Percentiles rank a stretch among this genome's conserved stretches.
Evolutionary conservation across 2,329 filamentous ascomycete genomes (phyloP).

Genomic region (Xylaria sp.): DNA sequence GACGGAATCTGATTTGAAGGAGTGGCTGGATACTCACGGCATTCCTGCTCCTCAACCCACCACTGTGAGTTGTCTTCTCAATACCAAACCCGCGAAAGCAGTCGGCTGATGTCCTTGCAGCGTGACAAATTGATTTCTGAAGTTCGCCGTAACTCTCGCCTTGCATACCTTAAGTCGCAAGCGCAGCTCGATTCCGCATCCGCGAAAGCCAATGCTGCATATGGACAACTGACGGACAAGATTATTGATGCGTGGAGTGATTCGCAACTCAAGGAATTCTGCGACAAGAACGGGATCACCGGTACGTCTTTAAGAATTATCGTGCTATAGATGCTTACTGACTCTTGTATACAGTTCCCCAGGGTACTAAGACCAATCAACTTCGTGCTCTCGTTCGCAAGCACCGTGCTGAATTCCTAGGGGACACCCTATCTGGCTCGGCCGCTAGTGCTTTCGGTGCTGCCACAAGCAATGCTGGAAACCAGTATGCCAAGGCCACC

Average conservation of each 20-base stretch:
- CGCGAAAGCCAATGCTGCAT: slow-evolving; percentile 74
- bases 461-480: slow-evolving; percentile 79
- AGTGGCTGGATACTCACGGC: slow-evolving; percentile 90
- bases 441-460: slow-evolving; percentile 73
- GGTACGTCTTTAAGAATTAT: slow-evolving; percentile 47
- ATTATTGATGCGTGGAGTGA: slow-evolving; percentile 93
- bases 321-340: slow-evolving; percentile 16
- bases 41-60: slow-evolving; percentile 86
- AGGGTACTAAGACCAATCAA: slow-evolving; percentile 91
- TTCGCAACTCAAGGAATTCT: slow-evolving; percentile 88
- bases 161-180: slow-evolving; percentile 77
- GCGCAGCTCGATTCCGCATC: slow-evolving; percentile 69
- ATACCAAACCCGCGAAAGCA: accelerated
- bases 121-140: slow-evolving; percentile 90
- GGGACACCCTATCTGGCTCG: slow-evolving; percentile 69
- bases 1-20: slow-evolving; percentile 93
- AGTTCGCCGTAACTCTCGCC: slow-evolving; percentile 89
- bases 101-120: slow-evolving; percentile 46
- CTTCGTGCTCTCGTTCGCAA: slow-evolving; percentile 90
- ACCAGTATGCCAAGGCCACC: slow-evolving; percentile 81
- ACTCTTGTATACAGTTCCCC: slow-evolving; percentile 72
- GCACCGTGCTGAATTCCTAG: slow-evolving; percentile 78
- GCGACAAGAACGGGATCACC: slow-evolving; percentile 85
- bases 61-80: slow-evolving; percentile 54
- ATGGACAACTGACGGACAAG: slow-evolving; percentile 81